These are phyloP conservation scores for Chrysoporthe puriensis DNA, from an alignment of 2,329 filamentous ascomycete genomes.

Conservation along the genomic window DNA sequence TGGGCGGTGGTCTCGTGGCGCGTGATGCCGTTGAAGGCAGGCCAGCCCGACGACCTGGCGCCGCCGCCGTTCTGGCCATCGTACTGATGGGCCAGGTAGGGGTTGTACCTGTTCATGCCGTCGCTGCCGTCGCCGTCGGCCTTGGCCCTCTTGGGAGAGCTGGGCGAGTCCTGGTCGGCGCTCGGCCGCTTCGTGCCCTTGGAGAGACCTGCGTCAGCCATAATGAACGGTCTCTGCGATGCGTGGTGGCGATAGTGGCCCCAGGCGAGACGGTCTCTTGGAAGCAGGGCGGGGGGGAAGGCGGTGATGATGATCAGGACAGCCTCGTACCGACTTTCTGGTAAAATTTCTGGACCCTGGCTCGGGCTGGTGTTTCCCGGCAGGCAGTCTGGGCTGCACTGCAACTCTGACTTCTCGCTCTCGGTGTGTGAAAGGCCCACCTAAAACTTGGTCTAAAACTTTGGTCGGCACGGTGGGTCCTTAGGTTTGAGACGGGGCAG, in stretches of 20 bases:
- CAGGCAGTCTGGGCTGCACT: slow-evolving; percentile 2
- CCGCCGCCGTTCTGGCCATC: slow-evolving; percentile 43
- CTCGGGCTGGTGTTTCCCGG: background rate
- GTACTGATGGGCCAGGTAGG: slow-evolving; percentile 91
- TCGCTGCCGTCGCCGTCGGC: slow-evolving; percentile 24
- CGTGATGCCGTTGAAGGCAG: slow-evolving; percentile 67
- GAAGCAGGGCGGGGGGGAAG: background rate
- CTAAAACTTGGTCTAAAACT: slow-evolving; percentile 7
- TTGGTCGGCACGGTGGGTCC: too few species aligned
- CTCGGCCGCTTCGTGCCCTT: slow-evolving; percentile 49
- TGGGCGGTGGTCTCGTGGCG: slow-evolving; percentile 80
- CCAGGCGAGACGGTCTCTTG: too few species aligned
- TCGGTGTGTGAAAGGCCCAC: background rate
- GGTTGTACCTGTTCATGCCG: slow-evolving; percentile 58
- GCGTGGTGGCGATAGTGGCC: background rate
- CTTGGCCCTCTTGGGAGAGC: slow-evolving; percentile 37
- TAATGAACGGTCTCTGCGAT: slow-evolving; percentile 31
- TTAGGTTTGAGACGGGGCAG: background rate
- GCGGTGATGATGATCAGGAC: background rate
- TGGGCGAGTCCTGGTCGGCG: slow-evolving; percentile 46
- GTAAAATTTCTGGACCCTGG: slow-evolving; percentile 22
- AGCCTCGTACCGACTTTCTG: slow-evolving; percentile 11
- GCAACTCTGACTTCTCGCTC: background rate
- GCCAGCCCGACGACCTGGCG: slow-evolving; percentile 35
- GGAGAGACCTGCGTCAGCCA: slow-evolving; percentile 41